phyloP scores from a whole-genome alignment of 2,329 filamentous ascomycete genomes.

The Xylariales sp. region DNA sequence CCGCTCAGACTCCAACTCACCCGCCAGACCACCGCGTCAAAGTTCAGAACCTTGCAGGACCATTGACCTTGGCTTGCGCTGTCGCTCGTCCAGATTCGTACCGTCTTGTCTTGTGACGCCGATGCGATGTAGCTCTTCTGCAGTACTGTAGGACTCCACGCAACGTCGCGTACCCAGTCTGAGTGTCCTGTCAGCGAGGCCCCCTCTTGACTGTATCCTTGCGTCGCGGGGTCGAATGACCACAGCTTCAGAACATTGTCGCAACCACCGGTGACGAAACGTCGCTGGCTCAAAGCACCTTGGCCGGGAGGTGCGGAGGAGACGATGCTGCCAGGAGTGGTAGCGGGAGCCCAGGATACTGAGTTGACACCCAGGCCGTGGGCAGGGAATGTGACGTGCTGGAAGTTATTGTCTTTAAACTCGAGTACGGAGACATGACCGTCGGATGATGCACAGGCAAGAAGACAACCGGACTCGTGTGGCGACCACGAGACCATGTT shows the following conservation, averaged over 20 bases:
- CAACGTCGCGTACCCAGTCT: slow-evolving; percentile 97
- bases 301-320: slow-evolving; percentile 58
- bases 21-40: slow-evolving; percentile 88
- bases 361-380: slow-evolving; percentile 94
- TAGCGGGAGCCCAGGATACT: slow-evolving; percentile 89
- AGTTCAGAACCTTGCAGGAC: slow-evolving; percentile 79
- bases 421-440: slow-evolving; percentile 91
- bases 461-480: slow-evolving; percentile 88
- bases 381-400: slow-evolving; percentile 82
- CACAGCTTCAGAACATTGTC: slow-evolving; percentile 94
- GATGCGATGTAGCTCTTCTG: slow-evolving; percentile 96
- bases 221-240: slow-evolving; percentile 65
- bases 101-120: slow-evolving; percentile 93
- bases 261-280: slow-evolving; percentile 91
- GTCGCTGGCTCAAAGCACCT: slow-evolving; percentile 60
- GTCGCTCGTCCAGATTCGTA: slow-evolving; percentile 91
- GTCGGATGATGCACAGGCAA: slow-evolving; percentile 91
- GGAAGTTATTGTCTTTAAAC: slow-evolving; percentile 94
- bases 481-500: slow-evolving; percentile 98
- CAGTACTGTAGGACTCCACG: slow-evolving; percentile 92
- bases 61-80: slow-evolving; percentile 64
- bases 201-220: slow-evolving; percentile 58
- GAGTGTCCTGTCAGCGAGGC: slow-evolving; percentile 73
- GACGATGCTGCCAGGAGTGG: slow-evolving; percentile 77
- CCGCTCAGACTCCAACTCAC: slow-evolving; percentile 98